These are phyloP conservation scores for Penicillium lividum DNA, from an alignment of 495 filamentous ascomycete genomes.

Conservation along the genomic window DNA sequence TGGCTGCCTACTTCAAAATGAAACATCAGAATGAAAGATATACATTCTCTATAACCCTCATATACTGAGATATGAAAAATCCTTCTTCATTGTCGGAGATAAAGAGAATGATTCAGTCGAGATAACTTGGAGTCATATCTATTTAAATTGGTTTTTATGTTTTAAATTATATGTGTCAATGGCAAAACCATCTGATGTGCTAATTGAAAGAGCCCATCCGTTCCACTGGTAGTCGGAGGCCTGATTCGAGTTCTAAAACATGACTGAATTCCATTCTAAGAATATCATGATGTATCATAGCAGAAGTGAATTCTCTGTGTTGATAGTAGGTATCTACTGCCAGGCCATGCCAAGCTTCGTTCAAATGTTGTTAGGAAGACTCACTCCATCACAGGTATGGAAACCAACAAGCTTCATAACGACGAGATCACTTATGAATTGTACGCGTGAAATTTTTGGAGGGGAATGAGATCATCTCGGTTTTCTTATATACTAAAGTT, in stretches of 20 bases:
- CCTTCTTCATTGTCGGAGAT: too few relatives aligned
- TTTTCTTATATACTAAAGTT: slow-evolving; percentile 29
- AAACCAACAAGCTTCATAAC: slow-evolving; percentile 27
- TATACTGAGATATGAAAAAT: too few relatives aligned
- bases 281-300: slow-evolving; percentile 27
- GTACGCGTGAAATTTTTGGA: slow-evolving; percentile 10
- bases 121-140: too few relatives aligned
- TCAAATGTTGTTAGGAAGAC: slow-evolving; percentile 18
- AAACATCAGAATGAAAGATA: neutral
- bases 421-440: slow-evolving; percentile 28
- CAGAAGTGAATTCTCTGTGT: slow-evolving; percentile 27
- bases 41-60: too few relatives aligned
- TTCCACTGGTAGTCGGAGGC: slow-evolving; percentile 23
- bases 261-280: slow-evolving; percentile 31
- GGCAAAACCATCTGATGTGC: slow-evolving; percentile 23
- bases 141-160: too few relatives aligned
- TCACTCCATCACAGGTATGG: slow-evolving; percentile 19
- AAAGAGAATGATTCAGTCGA: too few relatives aligned
- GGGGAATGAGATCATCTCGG: slow-evolving; percentile 28
- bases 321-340: slow-evolving; percentile 26
- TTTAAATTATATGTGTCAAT: too few relatives aligned
- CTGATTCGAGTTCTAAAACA: slow-evolving; percentile 29
- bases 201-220: slow-evolving; percentile 33
- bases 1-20: neutral
- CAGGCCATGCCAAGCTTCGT: slow-evolving; percentile 20